Base-by-base conservation (phyloP, 2,329 filamentous ascomycete genomes). In the Diaporthe vexans region DNA sequence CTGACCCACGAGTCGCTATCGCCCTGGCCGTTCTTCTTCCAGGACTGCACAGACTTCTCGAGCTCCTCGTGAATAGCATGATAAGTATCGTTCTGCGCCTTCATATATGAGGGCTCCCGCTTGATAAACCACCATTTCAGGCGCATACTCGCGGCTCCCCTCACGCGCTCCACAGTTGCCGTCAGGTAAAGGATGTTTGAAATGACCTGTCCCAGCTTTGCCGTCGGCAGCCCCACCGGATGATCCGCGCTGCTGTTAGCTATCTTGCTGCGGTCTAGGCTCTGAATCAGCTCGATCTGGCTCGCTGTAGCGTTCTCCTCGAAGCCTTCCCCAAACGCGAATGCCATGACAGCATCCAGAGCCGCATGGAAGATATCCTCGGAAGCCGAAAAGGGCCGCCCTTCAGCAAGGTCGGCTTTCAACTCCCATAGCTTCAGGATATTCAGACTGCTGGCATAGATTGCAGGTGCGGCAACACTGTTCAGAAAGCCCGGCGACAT, bases 401-500 rank as follows among this genome's bases (percentile, higher is more conserved):
- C 79, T 15, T 76, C 71, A 1, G 81, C 80, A 19, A 81, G 67
- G 19, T 75, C 57, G 4, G 76, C 57, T 74, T 85, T 85, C 37
- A 82, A 26, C 3, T 68, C 73, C 83, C 84, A 85, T 0, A 85
- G 76, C 5, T 81, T 76, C 5, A 85, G 74, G 8, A 85, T 76
- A 5, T 76, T 73, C n/a, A 75, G 59, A 13, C 78, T 78, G 48
- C 80, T 82, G 6, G 79, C 76, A 68, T 85, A 82, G 6, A 84
- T 78, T n/a, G 80, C 77, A 4, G 82, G 83, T 3, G 80, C 82
- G 1, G 82, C 81, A 37, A 83, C 76, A 40, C 76, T 75, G 57
- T 82, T 77, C 26, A 85, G 75, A 67, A 85, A 85, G 13, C 68
- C 77, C 0, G 82, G 81, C 2, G 82, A 78, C 84, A 85, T 84